phyloP scores from a whole-genome alignment of 495 filamentous ascomycete genomes.

The Penicillium riverlandense region DNA sequence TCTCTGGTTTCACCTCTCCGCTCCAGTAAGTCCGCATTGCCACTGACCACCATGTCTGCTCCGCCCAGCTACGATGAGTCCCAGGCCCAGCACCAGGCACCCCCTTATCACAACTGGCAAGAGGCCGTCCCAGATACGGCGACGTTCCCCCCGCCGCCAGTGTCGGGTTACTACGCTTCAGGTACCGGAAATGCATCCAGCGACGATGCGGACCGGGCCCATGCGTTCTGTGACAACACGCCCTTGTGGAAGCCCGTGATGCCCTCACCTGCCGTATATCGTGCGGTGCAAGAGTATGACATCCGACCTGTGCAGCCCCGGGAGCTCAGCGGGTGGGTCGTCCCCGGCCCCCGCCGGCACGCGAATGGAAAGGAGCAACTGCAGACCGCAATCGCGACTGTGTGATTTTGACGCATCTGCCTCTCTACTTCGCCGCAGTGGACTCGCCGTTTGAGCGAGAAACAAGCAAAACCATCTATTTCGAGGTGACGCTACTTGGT shows the following conservation, averaged over 20 bases:
- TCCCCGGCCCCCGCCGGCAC: conserved; percentile 12
- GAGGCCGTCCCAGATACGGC: conserved; percentile 70
- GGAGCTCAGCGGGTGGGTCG: conserved; percentile 41
- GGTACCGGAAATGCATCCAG: conserved; percentile 67
- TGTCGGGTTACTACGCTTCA: conserved; percentile 58
- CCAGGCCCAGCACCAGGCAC: conserved; percentile 18
- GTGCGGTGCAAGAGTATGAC: conserved; percentile 32
- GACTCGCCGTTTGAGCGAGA: conserved; percentile 60
- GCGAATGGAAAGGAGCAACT: conserved; percentile 40
- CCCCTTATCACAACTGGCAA: conserved; percentile 74
- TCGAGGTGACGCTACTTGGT: conserved; percentile 57
- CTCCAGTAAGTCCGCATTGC: not conserved
- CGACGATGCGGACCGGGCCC: conserved; percentile 62
- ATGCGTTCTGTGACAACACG: conserved; percentile 58
- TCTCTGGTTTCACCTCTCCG: too few relatives aligned
- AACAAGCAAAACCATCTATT: conserved; percentile 63
- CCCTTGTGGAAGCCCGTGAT: conserved; percentile 54
- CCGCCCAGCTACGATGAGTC: conserved; percentile 27
- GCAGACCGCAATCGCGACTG: conserved; percentile 32
- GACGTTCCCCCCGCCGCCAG: conserved; percentile 75
- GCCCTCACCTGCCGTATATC: conserved; percentile 32
- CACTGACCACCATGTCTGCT: not conserved
- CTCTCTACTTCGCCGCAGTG: conserved; percentile 61
- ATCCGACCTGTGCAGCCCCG: conserved; percentile 36
- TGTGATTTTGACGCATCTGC: conserved; percentile 57